Evolutionary conservation across 306 rosid genomes (phyloP), one percentile per base, ranked within the genome.

Genomic region (Rubus parviflorus): DNA sequence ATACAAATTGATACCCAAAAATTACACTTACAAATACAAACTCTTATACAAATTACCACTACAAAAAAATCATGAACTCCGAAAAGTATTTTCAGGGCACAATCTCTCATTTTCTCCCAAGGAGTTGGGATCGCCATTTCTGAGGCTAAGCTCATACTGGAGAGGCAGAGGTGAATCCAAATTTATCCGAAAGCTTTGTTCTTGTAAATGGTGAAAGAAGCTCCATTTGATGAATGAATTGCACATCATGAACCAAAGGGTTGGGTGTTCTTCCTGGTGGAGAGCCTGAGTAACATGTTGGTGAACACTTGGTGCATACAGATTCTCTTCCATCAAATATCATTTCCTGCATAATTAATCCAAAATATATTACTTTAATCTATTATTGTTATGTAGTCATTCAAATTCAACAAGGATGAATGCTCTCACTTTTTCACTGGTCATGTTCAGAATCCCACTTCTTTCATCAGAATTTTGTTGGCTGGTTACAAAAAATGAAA

Each of bases 241-340:
- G 84, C 58, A 91, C 89, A 52, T 94, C 90, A 22, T 91, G 92
- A 73, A 94, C 84, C 79, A 91, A 46, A 1, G 97, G 98, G 7
- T 94, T 91, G 72, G 82, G 88, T 60, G 97, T 83, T 84, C 98
- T 85, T 0, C 89, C 79, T 0, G 98, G 98, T 0, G 98, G 98
- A 35, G 97, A 90, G 8, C 92, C 97, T 12, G 87, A 70, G 74
- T 87, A 94, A 71, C 88, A 89, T 2, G 77, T 76, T 5, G 95
- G 89, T 43, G 88, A 81, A 63, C 97, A 87, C 53, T 81, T 80
- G 4, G 68, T 84, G 73, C 92, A 90, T 47, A 53, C 20, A 22
- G 76, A 16, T 79, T 88, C 96, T 48, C 83, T 88, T 77, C 79
- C 89, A 45, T 58, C 62, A 61, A 58, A 35, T 57, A 58, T 60